phyloP scores from a whole-genome alignment of 2,329 filamentous ascomycete species.

The Fusarium subtropicale region DNA sequence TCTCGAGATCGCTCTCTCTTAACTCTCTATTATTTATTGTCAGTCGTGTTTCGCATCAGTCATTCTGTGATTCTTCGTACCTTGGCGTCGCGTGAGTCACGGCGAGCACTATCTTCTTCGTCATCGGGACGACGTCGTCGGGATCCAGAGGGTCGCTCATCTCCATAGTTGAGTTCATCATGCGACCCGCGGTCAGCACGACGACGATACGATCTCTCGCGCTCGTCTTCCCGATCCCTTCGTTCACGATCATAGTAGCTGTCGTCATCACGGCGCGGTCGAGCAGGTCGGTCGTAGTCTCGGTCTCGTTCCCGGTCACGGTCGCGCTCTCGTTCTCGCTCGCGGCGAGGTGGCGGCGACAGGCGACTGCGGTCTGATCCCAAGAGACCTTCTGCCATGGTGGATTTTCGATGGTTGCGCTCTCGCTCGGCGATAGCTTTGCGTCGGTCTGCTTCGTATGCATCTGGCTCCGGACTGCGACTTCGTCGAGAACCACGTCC shows the following conservation, averaged over 20 bases:
- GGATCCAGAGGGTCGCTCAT: slow-evolving; percentile 72
- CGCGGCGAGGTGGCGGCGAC: slow-evolving; percentile 50
- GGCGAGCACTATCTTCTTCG: slow-evolving; percentile 75
- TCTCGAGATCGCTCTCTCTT: slow-evolving; percentile 70
- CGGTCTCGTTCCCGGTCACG: slow-evolving; percentile 58
- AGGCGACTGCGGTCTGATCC: slow-evolving; percentile 63
- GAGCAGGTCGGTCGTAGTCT: slow-evolving; percentile 62
- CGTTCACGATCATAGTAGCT: slow-evolving; percentile 87
- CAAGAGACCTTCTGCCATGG: slow-evolving; percentile 73
- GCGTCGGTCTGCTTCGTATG: slow-evolving; percentile 94
- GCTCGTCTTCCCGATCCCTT: slow-evolving; percentile 87
- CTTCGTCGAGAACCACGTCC: slow-evolving; percentile 73
- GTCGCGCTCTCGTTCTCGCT: slow-evolving; percentile 33
- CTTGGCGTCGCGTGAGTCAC: slow-evolving; percentile 76
- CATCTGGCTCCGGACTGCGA: slow-evolving; percentile 90
- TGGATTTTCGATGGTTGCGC: slow-evolving; percentile 87
- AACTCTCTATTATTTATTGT: slow-evolving; percentile 60
- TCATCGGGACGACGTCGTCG: slow-evolving; percentile 84
- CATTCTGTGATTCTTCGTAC: slow-evolving; percentile 52
- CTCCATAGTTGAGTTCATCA: slow-evolving; percentile 92
- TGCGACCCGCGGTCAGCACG: slow-evolving; percentile 80
- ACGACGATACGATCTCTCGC: slow-evolving; percentile 87
- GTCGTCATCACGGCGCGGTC: slow-evolving; percentile 70
- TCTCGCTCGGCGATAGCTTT: slow-evolving; percentile 95
- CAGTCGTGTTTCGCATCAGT: slow-evolving; percentile 36